Evolutionary conservation across 495 filamentous ascomycete species (phyloP), one percentile per base, ranked within the genome.

Genomic region (Cladorrhinum samala): DNA sequence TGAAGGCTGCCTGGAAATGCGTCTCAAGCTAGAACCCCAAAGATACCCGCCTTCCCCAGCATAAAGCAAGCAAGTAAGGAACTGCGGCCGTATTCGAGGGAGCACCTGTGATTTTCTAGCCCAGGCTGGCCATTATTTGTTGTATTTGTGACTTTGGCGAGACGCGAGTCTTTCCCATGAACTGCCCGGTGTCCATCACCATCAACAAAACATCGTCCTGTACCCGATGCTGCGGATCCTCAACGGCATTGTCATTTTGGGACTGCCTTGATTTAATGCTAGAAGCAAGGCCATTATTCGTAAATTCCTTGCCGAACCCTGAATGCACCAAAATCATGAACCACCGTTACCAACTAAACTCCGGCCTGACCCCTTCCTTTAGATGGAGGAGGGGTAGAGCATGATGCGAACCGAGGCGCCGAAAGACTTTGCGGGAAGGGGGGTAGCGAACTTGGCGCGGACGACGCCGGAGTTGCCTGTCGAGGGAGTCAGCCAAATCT

Each of bases 331-430:
- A 74, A 74, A 73, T 73, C 65, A 70, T 72, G 63, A 73, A 74
- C 73, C 75, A 71, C 71, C 72, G 68, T 69, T 68, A 71, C 72
- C 73, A 72, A 64, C 5, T 71, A 70, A 77, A 77, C 75, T 74
- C 75, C 75, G 66, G 65, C 71, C 68, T 61, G 49, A 67, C 64
- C 64, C 69, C 58, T 48, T 54, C 51, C 57, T 57, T 72, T 80
- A 80, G 74, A 81, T 81, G 68, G 77, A 75, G 60, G 88, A 96
- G 76, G 93, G 93, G 82, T 97, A 98, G 72, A 98, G 83, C 93
- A 98, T 97, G 73, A 98, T 84, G 72, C 94, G 83, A 75, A 97
- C 87, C 63, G 89, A 88, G 64, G 91, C 93, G 73, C 94, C 93
- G 80, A 98, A 95, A 69, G 88, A 87, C 77, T 88, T 89, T 55